phyloP scores from a whole-genome alignment of 2,329 filamentous ascomycete genomes.

The Hypoxylon sp. region DNA sequence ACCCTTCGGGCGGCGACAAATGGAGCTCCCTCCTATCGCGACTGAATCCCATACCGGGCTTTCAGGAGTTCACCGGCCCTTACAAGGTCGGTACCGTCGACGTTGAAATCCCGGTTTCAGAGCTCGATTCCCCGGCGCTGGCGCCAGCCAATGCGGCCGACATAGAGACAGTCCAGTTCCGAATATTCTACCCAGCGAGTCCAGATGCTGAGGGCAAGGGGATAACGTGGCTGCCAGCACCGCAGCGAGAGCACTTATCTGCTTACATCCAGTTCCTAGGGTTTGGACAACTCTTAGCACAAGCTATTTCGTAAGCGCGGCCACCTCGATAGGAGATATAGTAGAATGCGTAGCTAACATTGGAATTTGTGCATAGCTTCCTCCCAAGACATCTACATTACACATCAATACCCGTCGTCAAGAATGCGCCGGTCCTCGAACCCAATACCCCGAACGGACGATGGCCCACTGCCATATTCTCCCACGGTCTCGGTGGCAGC shows the following conservation, averaged over 20 bases:
- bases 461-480: conserved; percentile 89
- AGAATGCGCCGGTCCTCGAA: conserved; percentile 74
- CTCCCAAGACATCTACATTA: conserved; percentile 79
- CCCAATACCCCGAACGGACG: conserved; percentile 61
- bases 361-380: conserved; percentile 58
- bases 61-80: conserved; percentile 80
- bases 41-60: conserved; percentile 76
- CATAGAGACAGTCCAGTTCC: conserved; percentile 80
- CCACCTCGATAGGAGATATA: neutral
- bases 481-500: conserved; percentile 84
- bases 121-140: conserved; percentile 66
- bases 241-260: conserved; percentile 78
- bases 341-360: neutral
- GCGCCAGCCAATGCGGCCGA: conserved; percentile 64
- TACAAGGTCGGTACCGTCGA: conserved; percentile 84
- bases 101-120: conserved; percentile 78
- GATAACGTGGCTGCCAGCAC: conserved; percentile 81
- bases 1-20: conserved; percentile 49
- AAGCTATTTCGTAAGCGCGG: conserved; percentile 68
- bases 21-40: conserved; percentile 63
- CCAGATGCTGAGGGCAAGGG: conserved; percentile 64
- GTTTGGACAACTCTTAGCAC: conserved; percentile 67
- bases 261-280: conserved; percentile 84
- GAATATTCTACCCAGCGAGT: conserved; percentile 82
- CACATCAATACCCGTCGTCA: conserved; percentile 76